A percentile compares a stretch with the other conserved stretches of the same genome.
phyloP scores from a whole-genome alignment of 768 basidiomycete genomes.

The Suillus occidentalis region DNA sequence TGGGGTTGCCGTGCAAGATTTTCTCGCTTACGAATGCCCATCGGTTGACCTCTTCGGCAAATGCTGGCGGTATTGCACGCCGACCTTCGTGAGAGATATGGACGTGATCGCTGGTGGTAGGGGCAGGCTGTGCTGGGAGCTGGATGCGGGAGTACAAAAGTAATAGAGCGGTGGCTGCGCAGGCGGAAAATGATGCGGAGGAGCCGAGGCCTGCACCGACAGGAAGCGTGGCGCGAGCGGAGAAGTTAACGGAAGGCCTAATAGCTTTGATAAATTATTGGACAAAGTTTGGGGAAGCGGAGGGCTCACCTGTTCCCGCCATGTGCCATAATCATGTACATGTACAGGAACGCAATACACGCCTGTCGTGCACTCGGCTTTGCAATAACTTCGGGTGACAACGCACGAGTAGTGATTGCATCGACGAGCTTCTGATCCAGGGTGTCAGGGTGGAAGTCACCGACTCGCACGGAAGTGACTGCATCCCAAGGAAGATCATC shows the following conservation, averaged over 20 bases:
- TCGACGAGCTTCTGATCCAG: constrained; percentile 76
- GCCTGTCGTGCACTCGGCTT: constrained; percentile 44
- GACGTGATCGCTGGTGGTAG: constrained; percentile 49
- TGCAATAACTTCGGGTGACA: constrained; percentile 35
- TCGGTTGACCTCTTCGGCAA: constrained; percentile 81
- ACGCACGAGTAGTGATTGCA: constrained; percentile 54
- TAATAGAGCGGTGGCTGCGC: constrained; percentile 77
- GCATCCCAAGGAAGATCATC: constrained; percentile 78
- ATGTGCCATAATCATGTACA: constrained; percentile 79
- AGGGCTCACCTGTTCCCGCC: constrained; percentile 53
- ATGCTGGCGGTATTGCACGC: constrained; percentile 56
- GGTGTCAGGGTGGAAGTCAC: constrained; percentile 56
- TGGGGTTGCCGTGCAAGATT: constrained; percentile 94
- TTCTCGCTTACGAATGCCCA: constrained; percentile 97
- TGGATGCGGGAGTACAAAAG: constrained; percentile 70
- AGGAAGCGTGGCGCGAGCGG: constrained; percentile 85
- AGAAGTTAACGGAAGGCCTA: constrained; percentile 79
- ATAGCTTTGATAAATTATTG: constrained; percentile 8
- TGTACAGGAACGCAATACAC: constrained; percentile 81
- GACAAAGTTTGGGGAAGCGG: constrained; percentile 11
- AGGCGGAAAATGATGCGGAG: constrained; percentile 93
- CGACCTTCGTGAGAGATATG: constrained; percentile 67
- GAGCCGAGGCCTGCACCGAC: constrained; percentile 96
- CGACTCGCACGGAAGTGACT: constrained; percentile 51
- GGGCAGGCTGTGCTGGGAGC: constrained; percentile 51